Percentiles rank a stretch among this genome's conserved stretches.
These are phyloP conservation scores for Pestalotiopsis sp. DNA, from an alignment of 2,329 filamentous ascomycete genomes.

Conservation along the genomic window DNA sequence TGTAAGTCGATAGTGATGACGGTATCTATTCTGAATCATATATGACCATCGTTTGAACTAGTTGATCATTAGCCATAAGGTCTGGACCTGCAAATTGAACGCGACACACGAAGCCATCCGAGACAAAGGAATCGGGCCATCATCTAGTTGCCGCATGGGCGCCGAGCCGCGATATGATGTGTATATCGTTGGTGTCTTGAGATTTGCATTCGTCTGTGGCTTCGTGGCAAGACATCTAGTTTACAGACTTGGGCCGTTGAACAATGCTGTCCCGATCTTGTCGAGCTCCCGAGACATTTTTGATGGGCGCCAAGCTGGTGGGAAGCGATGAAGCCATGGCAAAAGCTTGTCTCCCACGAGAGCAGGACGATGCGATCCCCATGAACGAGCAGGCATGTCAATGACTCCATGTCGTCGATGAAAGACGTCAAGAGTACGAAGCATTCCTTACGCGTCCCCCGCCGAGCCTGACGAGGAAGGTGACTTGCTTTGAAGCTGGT, in stretches of 20 bases:
- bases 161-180: too few species aligned
- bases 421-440: background rate
- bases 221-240: background rate
- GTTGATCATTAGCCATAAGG: too few species aligned
- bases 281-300: background rate
- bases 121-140: too few species aligned
- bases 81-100: too few species aligned
- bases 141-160: too few species aligned
- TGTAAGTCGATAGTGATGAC: too few species aligned
- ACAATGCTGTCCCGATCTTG: background rate
- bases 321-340: background rate
- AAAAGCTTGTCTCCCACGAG: background rate
- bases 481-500: background rate
- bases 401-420: background rate
- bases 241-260: background rate
- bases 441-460: background rate
- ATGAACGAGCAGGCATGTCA: background rate
- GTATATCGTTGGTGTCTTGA: too few species aligned
- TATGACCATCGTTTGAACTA: too few species aligned
- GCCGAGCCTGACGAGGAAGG: background rate
- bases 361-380: background rate
- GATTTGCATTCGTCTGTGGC: background rate
- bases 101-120: too few species aligned
- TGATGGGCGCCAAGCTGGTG: background rate
- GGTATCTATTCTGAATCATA: too few species aligned